Evolutionary conservation across 2,329 filamentous ascomycete genomes (phyloP), one percentile per base, ranked within the genome.

Genomic region (Dendryphion nanum): DNA sequence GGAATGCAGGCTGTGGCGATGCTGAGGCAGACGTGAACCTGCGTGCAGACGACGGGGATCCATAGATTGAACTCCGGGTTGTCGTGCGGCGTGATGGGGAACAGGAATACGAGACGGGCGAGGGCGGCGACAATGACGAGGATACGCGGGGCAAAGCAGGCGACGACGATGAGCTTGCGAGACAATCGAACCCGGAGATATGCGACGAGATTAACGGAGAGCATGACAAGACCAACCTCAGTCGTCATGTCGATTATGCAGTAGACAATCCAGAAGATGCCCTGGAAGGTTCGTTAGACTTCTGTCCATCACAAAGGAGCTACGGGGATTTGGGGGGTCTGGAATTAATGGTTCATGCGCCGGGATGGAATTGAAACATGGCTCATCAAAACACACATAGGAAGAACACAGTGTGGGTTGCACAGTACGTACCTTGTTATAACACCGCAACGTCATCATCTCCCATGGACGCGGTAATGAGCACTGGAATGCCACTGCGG

Each of bases 1-100:
- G 58, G 61, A 20, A 64, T 57, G 35, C 59, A 60, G 19, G 58
- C 60, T 6, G 61, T 64, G 6, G 46, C 49, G 18, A 64, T 57
- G 28, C 51, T 55, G 4, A 55, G 33, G 28, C 53, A 61, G 2
- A 61, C 47, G 8, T 63, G 58, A 1, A 52, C 38, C 23, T 62
- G 50, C 1, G 57, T 55, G 18, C 55, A 49, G 29, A 64, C 45
- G 6, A 52, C 40, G 1, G 57, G 47, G 12, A 56, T 34, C 61
- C 60, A 63, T 6, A 63, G 43, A 21, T 53, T 47, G 36, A 51
- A 57, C 14, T 51, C 45, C 5, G 51, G 52, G 19, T 50, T 34
- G n/a, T 36, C 36, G 24, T 59, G 51, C n/a, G 53, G 50, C 20
- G 54, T 54, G 26, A 57, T 47, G 6, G 57, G 59, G 38, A 53